Evolutionary conservation across 148 eudicot species (phyloP), one percentile per base, ranked within the genome.

Genomic region (Cornus controversa): DNA sequence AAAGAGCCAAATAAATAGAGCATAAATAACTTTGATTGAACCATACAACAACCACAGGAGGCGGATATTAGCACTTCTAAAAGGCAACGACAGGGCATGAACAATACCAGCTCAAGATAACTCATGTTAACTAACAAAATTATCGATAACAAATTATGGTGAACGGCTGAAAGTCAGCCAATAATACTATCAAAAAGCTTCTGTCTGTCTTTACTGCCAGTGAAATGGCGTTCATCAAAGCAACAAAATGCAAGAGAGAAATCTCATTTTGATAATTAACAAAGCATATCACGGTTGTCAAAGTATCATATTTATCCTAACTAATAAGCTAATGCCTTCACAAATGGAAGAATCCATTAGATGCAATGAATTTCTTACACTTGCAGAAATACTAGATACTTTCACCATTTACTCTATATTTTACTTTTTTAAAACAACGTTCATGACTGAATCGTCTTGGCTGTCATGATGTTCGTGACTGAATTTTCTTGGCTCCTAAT

Each of bases 1-100:
- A 72, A 84, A 87, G 47, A 83, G 45, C 42, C 71, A 70, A 81
- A 79, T 9, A 36, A 6, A 53, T 2, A 3, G 14, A 66, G 27
- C 5, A 42, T 70, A 68, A 58, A 73, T 29, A 50, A 6, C 25
- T n/a, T 62, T 69, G 24, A 34, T 50, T 50, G 57, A 1, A 50
- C 18, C 8, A 13, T 11, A 11, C 57, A 50, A 1, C 2, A 60
- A 22, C 20, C 22, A 60, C 25, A 60, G 20, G 64, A 22, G 25
- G 24, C 0, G 24, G 8, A 45, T 31, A 45, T 60, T 45, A 26
- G n/a, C 34, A 8, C 24, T 37, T 63, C 29, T 26, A 9, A 22
- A 15, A 27, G 40, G 65, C 64, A 66, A n/a, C 2, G 25, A 60
- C 64, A 54, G 25, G 42, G 10, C 26, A 75, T 37, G n/a, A 14